These are phyloP conservation scores for Stentor roeselii DNA, from an alignment of 73 alveolate genomes.

Conservation along the genomic window DNA sequence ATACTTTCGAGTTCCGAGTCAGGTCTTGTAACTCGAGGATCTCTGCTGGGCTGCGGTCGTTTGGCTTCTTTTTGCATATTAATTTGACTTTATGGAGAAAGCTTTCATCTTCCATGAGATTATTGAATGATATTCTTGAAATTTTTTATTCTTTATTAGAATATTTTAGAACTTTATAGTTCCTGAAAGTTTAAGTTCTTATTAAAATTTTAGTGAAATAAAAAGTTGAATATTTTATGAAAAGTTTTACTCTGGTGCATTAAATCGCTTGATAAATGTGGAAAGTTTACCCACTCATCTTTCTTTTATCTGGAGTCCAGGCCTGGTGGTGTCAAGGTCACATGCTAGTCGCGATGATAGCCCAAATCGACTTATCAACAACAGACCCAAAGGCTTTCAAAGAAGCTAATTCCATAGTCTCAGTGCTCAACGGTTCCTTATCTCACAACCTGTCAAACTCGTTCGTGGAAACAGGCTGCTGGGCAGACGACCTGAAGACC, in stretches of 20 bases:
- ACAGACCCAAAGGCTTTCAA: background rate
- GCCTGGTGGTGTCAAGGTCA: conserved; percentile 32
- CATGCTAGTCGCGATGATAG: conserved; percentile 18
- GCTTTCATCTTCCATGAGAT: background rate
- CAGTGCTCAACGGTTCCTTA: conserved; percentile 1
- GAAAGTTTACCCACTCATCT: too few relatives aligned
- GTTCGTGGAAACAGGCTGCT: conserved; percentile 16
- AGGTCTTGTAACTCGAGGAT: background rate
- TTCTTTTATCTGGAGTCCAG: too few relatives aligned
- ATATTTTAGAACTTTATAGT: too few relatives aligned
- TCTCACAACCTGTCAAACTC: background rate
- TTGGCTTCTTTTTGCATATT: conserved; percentile 15
- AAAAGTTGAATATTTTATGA: too few relatives aligned
- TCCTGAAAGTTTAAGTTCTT: too few relatives aligned
- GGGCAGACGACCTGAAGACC: conserved; percentile 25
- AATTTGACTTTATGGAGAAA: background rate
- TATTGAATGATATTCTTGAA: too few relatives aligned
- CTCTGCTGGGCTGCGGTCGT: background rate
- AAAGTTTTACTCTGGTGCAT: too few relatives aligned
- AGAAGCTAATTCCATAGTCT: background rate
- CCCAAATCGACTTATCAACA: conserved; percentile 12
- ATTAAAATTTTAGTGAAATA: too few relatives aligned
- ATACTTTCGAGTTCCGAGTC: conserved; percentile 18
- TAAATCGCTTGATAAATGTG: too few relatives aligned
- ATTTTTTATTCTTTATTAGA: too few relatives aligned